These are phyloP conservation scores for Euphorbia peplus DNA, from an alignment of 345 rosid genomes.

Conservation along the genomic window DNA sequence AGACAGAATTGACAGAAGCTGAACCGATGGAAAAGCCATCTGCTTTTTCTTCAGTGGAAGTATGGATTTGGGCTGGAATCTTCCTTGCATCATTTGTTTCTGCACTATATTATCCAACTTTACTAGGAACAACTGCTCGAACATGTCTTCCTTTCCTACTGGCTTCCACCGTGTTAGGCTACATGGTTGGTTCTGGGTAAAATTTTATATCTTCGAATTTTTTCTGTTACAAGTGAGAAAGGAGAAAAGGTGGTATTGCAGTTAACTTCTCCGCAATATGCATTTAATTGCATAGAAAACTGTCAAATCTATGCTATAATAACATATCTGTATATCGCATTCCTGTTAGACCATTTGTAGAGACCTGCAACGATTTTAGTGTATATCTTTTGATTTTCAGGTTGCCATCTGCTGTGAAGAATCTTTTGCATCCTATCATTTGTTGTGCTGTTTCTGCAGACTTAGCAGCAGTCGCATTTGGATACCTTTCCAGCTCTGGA, in stretches of 20 bases:
- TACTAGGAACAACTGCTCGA: conserved; percentile 71
- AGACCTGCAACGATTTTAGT: background rate
- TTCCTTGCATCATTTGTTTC: conserved; percentile 62
- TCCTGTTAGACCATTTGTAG: background rate
- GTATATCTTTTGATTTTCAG: conserved; percentile 37
- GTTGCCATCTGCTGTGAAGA: conserved; percentile 72
- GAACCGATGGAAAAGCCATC: conserved; percentile 93
- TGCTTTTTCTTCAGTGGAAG: conserved; percentile 64
- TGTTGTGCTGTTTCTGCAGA: conserved; percentile 83
- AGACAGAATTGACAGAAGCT: conserved; percentile 80
- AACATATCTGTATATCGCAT: background rate
- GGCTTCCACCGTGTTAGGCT: conserved; percentile 86
- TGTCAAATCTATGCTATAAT: background rate
- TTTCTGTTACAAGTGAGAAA: background rate
- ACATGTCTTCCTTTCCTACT: conserved; percentile 92
- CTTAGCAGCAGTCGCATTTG: conserved; percentile 76
- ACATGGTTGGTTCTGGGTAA: conserved; percentile 84
- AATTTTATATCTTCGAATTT: conserved; percentile 13
- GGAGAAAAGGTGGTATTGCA: background rate
- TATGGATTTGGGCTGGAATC: conserved; percentile 76
- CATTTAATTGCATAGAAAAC: background rate
- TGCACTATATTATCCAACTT: conserved; percentile 62
- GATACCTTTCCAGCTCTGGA: conserved; percentile 71
- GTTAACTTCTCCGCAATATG: background rate
- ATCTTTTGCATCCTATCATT: conserved; percentile 79